Conservation (phyloP, 768 basidiomycete genomes). For the Suillus alpinus region DNA sequence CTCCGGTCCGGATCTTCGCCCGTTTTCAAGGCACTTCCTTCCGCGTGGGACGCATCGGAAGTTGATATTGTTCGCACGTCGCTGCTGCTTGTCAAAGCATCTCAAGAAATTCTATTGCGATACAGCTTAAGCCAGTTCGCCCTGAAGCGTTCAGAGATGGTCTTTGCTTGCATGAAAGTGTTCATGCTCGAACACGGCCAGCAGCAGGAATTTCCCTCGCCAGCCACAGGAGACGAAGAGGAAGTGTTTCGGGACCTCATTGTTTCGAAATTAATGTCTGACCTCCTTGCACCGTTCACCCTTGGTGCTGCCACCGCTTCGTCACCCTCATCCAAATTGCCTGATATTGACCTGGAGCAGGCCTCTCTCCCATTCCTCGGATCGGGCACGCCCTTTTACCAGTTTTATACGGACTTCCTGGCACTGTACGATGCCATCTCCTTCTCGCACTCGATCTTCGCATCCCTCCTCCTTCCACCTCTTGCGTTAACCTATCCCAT, state of each 20-base stretch:
- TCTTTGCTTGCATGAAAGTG: conserved; percentile 86
- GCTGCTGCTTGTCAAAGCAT: conserved; percentile 56
- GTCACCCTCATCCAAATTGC: not conserved
- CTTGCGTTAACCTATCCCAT: conserved; percentile 70
- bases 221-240: conserved; percentile 31
- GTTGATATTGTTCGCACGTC: conserved; percentile 70
- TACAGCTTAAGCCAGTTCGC: conserved; percentile 40
- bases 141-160: conserved; percentile 29
- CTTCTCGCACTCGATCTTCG: conserved; percentile 77
- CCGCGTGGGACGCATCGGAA: conserved; percentile 77
- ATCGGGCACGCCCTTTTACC: conserved; percentile 76
- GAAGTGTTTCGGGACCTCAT: conserved; percentile 81
- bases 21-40: conserved; percentile 67
- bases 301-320: conserved; percentile 3
- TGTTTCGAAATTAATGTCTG: conserved; percentile 58
- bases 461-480: conserved; percentile 71
- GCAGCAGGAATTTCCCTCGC: not conserved
- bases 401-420: conserved; percentile 90
- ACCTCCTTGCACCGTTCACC: conserved; percentile 59
- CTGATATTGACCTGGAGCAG: conserved; percentile 41
- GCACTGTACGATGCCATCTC: conserved; percentile 90
- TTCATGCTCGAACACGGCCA: conserved; percentile 95
- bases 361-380: conserved; percentile 63
- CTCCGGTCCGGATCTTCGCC: conserved; percentile 72
- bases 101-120: conserved; percentile 42